Percentiles rank a stretch among this genome's conserved stretches.
These are phyloP conservation scores for Cardamine chenopodiifolia DNA, from an alignment of 345 rosid species.

Conservation along the genomic window DNA sequence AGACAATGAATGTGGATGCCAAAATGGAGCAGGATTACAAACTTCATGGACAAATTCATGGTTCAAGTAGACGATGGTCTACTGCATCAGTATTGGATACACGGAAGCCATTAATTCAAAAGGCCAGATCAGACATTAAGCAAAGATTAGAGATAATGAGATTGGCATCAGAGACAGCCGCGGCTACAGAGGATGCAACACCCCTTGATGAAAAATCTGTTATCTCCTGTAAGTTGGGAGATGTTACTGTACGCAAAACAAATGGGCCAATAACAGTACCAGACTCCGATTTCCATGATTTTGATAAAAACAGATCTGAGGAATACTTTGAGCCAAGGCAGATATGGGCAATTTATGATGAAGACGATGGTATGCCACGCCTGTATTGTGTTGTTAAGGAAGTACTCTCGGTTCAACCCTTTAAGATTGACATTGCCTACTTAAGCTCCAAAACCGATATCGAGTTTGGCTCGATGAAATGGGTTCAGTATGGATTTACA, in stretches of 20 bases:
- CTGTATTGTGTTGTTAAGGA: conserved; percentile 81
- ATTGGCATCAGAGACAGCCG: conserved; percentile 55
- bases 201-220: conserved; percentile 40
- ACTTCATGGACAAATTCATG: conserved; percentile 51
- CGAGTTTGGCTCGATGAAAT: conserved; percentile 83
- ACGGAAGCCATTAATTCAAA: conserved; percentile 76
- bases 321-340: conserved; percentile 91
- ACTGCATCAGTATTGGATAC: conserved; percentile 74
- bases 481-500: conserved; percentile 85
- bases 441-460: conserved; percentile 89
- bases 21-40: conserved; percentile 51
- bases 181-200: conserved; percentile 30
- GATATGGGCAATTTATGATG: conserved; percentile 96
- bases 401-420: conserved; percentile 79
- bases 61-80: conserved; percentile 54
- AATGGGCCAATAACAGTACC: conserved; percentile 70
- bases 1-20: conserved; percentile 43
- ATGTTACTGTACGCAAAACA: conserved; percentile 46
- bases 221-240: conserved; percentile 42
- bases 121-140: conserved; percentile 68
- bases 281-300: conserved; percentile 95
- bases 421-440: conserved; percentile 83
- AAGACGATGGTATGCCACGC: conserved; percentile 99
- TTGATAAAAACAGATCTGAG: conserved; percentile 87
- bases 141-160: conserved; percentile 66